Base-by-base conservation (phyloP, 148 eudicot genomes). In the Agrostemma githago region DNA sequence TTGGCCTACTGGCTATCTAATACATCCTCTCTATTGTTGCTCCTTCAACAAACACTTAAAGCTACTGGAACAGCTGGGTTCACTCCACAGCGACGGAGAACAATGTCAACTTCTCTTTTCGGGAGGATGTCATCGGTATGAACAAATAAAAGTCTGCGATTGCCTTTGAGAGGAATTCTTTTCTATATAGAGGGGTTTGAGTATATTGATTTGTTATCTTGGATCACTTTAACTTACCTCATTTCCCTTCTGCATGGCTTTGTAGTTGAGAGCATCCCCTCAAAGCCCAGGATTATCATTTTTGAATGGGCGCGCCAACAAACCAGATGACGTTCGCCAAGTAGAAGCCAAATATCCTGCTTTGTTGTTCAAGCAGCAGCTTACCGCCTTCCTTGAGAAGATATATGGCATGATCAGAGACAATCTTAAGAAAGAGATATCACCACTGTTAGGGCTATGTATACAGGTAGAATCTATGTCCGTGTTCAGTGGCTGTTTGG, bases 291-390 rank as follows among this genome's bases (percentile, higher is more conserved):
- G 91, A 44, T 81, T 94, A 53, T 85, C 99, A 53, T 89, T 94
- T 76, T 88, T 91, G 56, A 91, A 89, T 82, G 92, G 97, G 54
- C 86, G 97, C 77, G 86, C 87, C 71, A 85, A 87, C 75, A 88
- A 86, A 82, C 72, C 86, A 72, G 96, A 95, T 71, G 96, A 92
- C 76, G 81, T 92, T 72, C 89, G 96, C 60, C 99, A 89, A 83
- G 97, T 95, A 76, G 99, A 92, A 77, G 99, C 99, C 80, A 95
- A 95, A 76, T 95, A 95, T 85, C 99, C 99, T 59, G 99, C 99
- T 75, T 85, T 95, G 82, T 79, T 95, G 73, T 95, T 95, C 78
- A 95, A 95, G 79, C 99, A 95, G 82, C 99, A 95, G 79, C 92
- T 95, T 16, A 95, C 99, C 81, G 99, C 99, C 59, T 95, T 88